Percentiles rank a stretch among this genome's conserved stretches.
phyloP scores from a whole-genome alignment of 148 eudicot species.

The Gaultheria prostrata region DNA sequence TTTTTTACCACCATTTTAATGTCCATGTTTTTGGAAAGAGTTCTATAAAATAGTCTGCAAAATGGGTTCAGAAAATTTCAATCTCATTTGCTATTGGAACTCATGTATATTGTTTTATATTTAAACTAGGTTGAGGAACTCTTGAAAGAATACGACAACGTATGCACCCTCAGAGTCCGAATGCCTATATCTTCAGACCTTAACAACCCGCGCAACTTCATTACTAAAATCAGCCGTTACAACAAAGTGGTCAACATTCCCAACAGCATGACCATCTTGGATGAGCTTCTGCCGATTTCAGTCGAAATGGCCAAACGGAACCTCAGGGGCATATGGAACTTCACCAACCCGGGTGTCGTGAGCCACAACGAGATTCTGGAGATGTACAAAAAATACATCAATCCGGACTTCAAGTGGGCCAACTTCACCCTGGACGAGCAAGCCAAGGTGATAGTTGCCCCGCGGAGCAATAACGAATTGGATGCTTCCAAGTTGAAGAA shows the following conservation, averaged over 20 bases:
- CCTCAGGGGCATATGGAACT: constrained; percentile 55
- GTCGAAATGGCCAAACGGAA: constrained; percentile 63
- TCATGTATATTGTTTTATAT: not conserved
- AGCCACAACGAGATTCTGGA: constrained; percentile 63
- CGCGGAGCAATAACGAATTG: constrained; percentile 58
- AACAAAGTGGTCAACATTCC: constrained; percentile 57
- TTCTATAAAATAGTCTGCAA: not conserved
- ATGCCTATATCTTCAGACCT: constrained; percentile 87
- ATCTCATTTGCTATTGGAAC: not conserved
- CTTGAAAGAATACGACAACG: constrained; percentile 73
- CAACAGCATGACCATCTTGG: constrained; percentile 62
- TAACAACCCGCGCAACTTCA: constrained; percentile 58
- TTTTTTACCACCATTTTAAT: not conserved
- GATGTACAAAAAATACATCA: constrained; percentile 50
- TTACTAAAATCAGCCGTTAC: constrained; percentile 48
- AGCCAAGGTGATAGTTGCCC: constrained; percentile 61
- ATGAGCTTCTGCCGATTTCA: constrained; percentile 62
- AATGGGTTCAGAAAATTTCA: not conserved
- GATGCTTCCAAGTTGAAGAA: constrained; percentile 51
- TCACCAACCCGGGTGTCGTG: constrained; percentile 56
- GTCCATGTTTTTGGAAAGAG: not conserved
- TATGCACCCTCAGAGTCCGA: constrained; percentile 81
- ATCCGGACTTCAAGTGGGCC: constrained; percentile 39
- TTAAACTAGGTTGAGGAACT: constrained; percentile 42
- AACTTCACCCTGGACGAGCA: constrained; percentile 61